Percentiles rank a stretch among this genome's conserved stretches.
Conservation (phyloP, 140 eudicot genomes). For the Oenanthe javanica region DNA sequence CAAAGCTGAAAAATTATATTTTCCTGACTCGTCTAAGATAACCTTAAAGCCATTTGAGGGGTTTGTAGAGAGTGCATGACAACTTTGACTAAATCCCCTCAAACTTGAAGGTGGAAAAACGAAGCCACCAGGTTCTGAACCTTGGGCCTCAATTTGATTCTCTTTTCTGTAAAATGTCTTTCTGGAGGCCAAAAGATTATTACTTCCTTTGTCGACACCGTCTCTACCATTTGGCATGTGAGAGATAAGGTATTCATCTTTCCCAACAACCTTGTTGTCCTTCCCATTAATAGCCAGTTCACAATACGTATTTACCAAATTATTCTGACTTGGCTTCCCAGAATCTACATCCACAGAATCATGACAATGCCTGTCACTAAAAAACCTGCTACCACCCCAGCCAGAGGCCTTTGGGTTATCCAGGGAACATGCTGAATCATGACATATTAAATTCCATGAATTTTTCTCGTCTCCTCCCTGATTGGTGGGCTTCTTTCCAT, state of each 20-base stretch:
- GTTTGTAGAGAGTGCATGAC: conserved; percentile 1
- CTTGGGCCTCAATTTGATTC: background rate
- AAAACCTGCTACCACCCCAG: background rate
- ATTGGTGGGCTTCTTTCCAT: background rate
- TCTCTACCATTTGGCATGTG: background rate
- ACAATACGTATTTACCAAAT: background rate
- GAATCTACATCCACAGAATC: background rate
- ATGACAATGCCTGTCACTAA: background rate
- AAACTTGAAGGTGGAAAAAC: background rate
- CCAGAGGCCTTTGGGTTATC: background rate
- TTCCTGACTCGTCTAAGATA: conserved; percentile 28
- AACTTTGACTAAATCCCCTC: conserved; percentile 11
- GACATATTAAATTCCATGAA: background rate
- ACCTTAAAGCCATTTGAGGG: conserved; percentile 19
- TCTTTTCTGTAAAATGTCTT: background rate
- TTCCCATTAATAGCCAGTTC: background rate
- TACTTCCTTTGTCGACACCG: background rate
- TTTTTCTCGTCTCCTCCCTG: background rate
- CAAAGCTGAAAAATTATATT: conserved; percentile 10
- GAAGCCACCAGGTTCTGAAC: background rate
- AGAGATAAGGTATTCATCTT: background rate
- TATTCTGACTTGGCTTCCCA: background rate
- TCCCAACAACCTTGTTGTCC: background rate
- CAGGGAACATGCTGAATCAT: background rate
- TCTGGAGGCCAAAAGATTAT: background rate